Conservation (phyloP, 208 protist genomes). For the Borovskyia barvae region DNA sequence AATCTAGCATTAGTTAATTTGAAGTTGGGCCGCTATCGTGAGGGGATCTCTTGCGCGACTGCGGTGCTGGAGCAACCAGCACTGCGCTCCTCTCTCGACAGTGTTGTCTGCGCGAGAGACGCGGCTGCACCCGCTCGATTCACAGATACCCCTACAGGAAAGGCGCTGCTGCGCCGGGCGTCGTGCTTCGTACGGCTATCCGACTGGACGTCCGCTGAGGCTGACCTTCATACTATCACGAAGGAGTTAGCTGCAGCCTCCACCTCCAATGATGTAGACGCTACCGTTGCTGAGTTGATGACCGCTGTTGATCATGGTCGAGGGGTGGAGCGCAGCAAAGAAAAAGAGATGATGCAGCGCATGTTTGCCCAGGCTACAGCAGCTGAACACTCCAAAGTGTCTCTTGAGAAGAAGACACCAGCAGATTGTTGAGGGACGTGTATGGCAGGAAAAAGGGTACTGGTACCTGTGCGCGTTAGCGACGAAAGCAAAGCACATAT, state of each 20-base stretch:
- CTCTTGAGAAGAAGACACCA: neutral
- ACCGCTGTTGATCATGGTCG: constrained; percentile 14
- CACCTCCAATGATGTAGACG: constrained; percentile 9
- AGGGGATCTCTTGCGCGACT: constrained; percentile 42
- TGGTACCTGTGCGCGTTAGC: too few species aligned
- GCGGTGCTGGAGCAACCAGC: constrained; percentile 28
- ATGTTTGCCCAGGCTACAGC: constrained; percentile 46
- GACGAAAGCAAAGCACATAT: too few species aligned
- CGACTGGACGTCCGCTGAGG: constrained; percentile 31
- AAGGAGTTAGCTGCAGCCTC: neutral
- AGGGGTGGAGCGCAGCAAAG: constrained; percentile 10
- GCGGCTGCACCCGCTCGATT: neutral
- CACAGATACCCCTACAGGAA: constrained; percentile 20
- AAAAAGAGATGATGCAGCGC: constrained; percentile 53
- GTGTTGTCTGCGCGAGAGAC: neutral
- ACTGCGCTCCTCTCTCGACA: constrained; percentile 10
- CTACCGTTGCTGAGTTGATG: constrained; percentile 13
- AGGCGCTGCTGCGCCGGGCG: constrained; percentile 72
- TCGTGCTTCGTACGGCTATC: constrained; percentile 30
- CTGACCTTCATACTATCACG: constrained; percentile 32
- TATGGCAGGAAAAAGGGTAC: too few species aligned
- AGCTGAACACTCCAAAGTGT: neutral
- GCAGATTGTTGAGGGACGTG: too few species aligned
- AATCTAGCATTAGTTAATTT: constrained; percentile 55
- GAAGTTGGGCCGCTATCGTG: constrained; percentile 42